Evolutionary conservation across 73 alveolate species (phyloP).

Genomic region (Tetrahymena malaccensis): DNA sequence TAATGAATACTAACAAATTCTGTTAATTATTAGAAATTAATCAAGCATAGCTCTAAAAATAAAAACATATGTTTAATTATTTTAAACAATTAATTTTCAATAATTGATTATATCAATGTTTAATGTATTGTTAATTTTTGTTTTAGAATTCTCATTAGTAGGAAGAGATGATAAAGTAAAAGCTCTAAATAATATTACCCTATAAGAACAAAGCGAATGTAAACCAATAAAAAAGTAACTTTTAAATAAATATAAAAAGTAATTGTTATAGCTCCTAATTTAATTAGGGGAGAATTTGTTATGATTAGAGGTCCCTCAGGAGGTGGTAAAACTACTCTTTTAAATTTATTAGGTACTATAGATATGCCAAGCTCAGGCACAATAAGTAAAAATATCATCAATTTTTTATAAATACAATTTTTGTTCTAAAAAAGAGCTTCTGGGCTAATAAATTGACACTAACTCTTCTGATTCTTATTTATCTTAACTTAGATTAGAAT

Average conservation of each 20-base stretch:
- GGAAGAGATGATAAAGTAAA: constrained; percentile 33
- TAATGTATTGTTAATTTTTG: neutral
- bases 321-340: constrained; percentile 96
- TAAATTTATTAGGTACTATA: constrained; percentile 90
- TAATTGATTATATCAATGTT: neutral
- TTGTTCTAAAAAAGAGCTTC: constrained; percentile 41
- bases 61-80: no score
- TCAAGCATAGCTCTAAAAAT: no score
- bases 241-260: neutral
- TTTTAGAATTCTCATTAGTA: constrained; percentile 6
- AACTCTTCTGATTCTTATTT: constrained; percentile 77
- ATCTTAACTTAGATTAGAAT: constrained; percentile 70
- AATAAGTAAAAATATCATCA: neutral
- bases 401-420: neutral
- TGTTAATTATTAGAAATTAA: no score
- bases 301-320: constrained; percentile 99
- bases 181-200: constrained; percentile 33
- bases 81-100: no score
- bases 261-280: neutral
- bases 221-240: constrained; percentile 64
- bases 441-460: constrained; percentile 66
- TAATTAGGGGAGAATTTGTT: constrained; percentile 89
- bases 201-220: constrained; percentile 57
- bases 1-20: neutral
- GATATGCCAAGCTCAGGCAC: constrained; percentile 66